A percentile compares a stretch with the other conserved stretches of the same genome.
phyloP scores from a whole-genome alignment of 805 yeast genomes.

The Candida silvicultrix region DNA sequence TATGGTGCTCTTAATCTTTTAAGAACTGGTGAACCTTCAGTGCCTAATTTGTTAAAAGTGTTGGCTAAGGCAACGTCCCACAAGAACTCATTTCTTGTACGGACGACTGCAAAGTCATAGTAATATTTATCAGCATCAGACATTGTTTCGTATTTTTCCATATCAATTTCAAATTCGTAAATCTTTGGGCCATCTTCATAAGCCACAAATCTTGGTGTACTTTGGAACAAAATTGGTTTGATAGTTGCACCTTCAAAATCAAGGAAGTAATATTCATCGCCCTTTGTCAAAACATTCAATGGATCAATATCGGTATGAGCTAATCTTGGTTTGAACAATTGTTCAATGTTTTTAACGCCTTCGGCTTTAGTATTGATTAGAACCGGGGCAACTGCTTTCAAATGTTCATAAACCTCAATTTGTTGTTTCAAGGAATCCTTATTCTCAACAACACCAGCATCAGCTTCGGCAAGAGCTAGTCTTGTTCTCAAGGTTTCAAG shows the following conservation, averaged over 20 bases:
- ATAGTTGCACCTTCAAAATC: slow-evolving; percentile 81
- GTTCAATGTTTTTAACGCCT: slow-evolving; percentile 54
- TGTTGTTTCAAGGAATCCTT: slow-evolving; percentile 39
- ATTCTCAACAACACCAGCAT: slow-evolving; percentile 39
- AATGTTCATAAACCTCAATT: slow-evolving; percentile 54
- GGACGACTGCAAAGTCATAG: slow-evolving; percentile 77
- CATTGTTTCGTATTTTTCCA: slow-evolving; percentile 61
- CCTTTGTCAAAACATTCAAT: slow-evolving; percentile 63
- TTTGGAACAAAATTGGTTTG: slow-evolving; percentile 75
- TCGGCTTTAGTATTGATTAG: slow-evolving; percentile 46
- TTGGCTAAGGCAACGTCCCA: slow-evolving; percentile 79
- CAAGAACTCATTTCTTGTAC: slow-evolving; percentile 85
- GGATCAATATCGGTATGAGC: slow-evolving; percentile 87
- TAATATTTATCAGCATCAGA: slow-evolving; percentile 72
- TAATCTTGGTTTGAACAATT: slow-evolving; percentile 67
- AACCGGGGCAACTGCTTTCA: slow-evolving; percentile 47
- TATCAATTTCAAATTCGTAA: slow-evolving; percentile 66
- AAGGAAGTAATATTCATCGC: slow-evolving; percentile 43
- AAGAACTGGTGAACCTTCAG: slow-evolving; percentile 76
- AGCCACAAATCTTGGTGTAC: slow-evolving; percentile 76
- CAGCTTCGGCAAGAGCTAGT: slow-evolving; percentile 47
- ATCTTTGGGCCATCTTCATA: slow-evolving; percentile 82
- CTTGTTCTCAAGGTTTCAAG: slow-evolving; percentile 52
- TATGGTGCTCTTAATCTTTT: slow-evolving; percentile 67
- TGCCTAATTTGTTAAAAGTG: slow-evolving; percentile 60